phyloP scores from a whole-genome alignment of 495 filamentous ascomycete species.

The Annulohypoxylon maeteangense region DNA sequence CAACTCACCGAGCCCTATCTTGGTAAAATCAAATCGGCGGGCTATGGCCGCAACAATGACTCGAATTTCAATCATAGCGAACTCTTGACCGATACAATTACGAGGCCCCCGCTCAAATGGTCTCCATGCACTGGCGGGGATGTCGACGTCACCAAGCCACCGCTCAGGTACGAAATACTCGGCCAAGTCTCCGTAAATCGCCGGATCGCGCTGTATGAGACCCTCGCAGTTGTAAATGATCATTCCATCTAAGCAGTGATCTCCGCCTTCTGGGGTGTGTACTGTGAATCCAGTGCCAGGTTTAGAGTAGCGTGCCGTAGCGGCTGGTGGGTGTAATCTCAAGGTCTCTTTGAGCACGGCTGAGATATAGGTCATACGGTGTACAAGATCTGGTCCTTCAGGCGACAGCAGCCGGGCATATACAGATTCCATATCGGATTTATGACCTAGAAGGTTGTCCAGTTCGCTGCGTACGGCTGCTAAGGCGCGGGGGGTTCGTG shows the following conservation, averaged over 20 bases:
- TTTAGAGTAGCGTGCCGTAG: neutral
- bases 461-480: constrained; percentile 58
- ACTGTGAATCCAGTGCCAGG: neutral
- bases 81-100: constrained; percentile 67
- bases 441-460: constrained; percentile 52
- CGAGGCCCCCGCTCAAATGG: constrained; percentile 67
- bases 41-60: constrained; percentile 53
- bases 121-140: constrained; percentile 58
- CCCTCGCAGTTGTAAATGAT: neutral
- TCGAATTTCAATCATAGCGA: constrained; percentile 59
- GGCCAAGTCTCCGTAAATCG: neutral
- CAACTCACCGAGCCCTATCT: constrained; percentile 57
- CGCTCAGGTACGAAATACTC: neutral
- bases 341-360: neutral
- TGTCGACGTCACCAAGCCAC: constrained; percentile 43
- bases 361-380: neutral
- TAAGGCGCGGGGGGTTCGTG: constrained; percentile 53
- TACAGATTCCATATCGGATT: constrained; percentile 38
- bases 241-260: neutral
- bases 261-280: neutral
- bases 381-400: constrained; percentile 55
- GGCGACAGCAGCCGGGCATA: constrained; percentile 28
- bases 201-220: neutral
- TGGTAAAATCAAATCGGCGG: constrained; percentile 56
- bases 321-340: neutral